Conservation (phyloP, 768 basidiomycete genomes). For the Lyophyllum atratum region DNA sequence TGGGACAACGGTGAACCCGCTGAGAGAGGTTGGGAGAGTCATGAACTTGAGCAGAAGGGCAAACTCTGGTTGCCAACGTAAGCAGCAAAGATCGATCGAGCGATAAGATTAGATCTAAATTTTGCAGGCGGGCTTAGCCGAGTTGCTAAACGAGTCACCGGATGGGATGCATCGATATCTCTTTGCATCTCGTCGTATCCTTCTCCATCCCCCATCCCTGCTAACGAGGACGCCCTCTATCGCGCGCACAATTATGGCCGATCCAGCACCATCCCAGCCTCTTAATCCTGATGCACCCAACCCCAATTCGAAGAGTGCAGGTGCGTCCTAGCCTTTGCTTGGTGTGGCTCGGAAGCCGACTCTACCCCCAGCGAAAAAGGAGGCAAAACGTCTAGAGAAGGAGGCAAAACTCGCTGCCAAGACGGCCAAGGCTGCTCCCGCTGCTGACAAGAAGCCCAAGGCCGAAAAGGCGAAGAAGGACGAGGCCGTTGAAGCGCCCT, state of each 20-base stretch:
- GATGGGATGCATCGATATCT: conserved; percentile 18
- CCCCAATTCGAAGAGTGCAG: conserved; percentile 45
- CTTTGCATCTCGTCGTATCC: conserved; percentile 6
- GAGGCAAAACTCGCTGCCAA: conserved; percentile 79
- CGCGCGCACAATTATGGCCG: conserved; percentile 15
- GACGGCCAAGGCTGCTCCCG: conserved; percentile 48
- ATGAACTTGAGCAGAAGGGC: conserved; percentile 9
- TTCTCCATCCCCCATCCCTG: conserved; percentile 5
- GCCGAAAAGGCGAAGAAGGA: conserved; percentile 73
- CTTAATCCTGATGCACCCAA: neutral
- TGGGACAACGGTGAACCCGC: conserved; percentile 53
- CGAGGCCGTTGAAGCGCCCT: conserved; percentile 67
- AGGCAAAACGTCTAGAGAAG: conserved; percentile 79
- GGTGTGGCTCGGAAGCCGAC: neutral
- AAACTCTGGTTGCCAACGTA: neutral
- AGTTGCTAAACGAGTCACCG: conserved; percentile 14
- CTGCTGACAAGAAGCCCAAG: conserved; percentile 71
- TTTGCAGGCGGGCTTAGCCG: conserved; percentile 19
- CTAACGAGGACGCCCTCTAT: conserved; percentile 4
- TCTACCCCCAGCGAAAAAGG: conserved; percentile 67
- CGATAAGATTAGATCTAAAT: conserved; percentile 23
- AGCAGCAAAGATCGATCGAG: neutral
- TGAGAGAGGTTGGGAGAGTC: conserved; percentile 31
- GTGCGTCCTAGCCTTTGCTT: conserved; percentile 19
- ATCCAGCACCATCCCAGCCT: conserved; percentile 22